These are phyloP conservation scores for Aleurites moluccanus DNA, from an alignment of 441 rosid genomes.

Conservation along the genomic window DNA sequence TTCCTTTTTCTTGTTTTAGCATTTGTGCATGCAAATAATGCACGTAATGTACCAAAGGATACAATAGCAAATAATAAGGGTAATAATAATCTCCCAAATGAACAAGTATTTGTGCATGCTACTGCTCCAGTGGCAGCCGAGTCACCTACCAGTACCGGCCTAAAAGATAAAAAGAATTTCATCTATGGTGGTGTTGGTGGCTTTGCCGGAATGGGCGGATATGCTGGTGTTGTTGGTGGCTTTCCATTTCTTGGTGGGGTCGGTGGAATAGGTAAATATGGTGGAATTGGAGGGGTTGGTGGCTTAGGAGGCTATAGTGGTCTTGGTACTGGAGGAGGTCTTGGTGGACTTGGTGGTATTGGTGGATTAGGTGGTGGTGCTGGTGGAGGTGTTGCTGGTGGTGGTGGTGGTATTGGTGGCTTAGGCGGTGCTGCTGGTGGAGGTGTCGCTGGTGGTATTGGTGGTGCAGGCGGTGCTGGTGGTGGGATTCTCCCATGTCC, in stretches of 20 bases:
- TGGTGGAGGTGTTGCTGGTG: no score
- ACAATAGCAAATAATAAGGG: background rate
- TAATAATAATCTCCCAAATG: conserved; percentile 20
- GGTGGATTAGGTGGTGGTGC: conserved; percentile 26
- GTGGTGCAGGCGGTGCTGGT: conserved; percentile 30
- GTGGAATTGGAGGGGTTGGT: conserved; percentile 48
- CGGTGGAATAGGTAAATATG: conserved; percentile 64
- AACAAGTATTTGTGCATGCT: conserved; percentile 35
- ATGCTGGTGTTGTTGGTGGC: conserved; percentile 56
- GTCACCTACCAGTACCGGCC: conserved; percentile 28
- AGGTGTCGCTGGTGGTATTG: no score
- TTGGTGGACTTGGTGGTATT: conserved; percentile 31
- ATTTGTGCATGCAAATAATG: conserved; percentile 41
- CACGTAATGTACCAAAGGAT: conserved; percentile 36
- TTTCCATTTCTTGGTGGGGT: conserved; percentile 43
- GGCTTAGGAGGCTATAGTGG: conserved; percentile 56
- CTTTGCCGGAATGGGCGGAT: conserved; percentile 68
- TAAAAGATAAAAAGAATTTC: conserved; percentile 58
- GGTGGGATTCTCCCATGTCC: conserved; percentile 34
- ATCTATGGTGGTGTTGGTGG: conserved; percentile 67
- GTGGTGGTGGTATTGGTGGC: conserved; percentile 36
- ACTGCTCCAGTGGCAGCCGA: conserved; percentile 34
- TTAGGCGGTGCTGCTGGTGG: conserved; percentile 29
- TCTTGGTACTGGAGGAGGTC: conserved; percentile 29
- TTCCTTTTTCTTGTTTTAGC: conserved; percentile 28